Evolutionary conservation across 2,329 filamentous ascomycete species (phyloP), one percentile per base, ranked within the genome.

Genomic region (Akanthomyces lecanii): DNA sequence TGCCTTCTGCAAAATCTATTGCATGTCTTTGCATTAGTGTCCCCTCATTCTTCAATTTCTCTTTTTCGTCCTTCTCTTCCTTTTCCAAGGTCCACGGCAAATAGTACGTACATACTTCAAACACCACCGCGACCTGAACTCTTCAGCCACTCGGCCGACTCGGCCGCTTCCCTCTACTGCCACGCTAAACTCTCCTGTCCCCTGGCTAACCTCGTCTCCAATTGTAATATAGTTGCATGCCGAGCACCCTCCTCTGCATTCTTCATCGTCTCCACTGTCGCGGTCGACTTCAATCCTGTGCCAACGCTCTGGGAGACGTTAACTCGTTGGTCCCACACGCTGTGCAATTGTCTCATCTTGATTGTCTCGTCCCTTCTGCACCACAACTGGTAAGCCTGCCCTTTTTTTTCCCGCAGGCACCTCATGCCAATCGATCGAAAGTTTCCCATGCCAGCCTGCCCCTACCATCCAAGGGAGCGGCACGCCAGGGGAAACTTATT

Each of bases 281-380:
- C 77, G 77, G 75, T 78, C 75, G 72, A 72, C 69, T 74, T 71
- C 69, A 71, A 72, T 72, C 70, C 73, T 77, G 73, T 77, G 75
- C 73, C 76, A 77, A 73, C 72, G 74, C 71, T 72, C 80, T 83
- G 81, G 84, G 83, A 86, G 82, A 85, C 83, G 82, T 86, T 86
- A 82, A 77, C 82, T 86, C 84, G 83, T 84, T 81, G 78, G 81
- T 85, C 81, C 83, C 80, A 80, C 79, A 72, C 73, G 72, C 73
- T 74, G 73, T 78, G 77, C 78, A 79, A 67, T 77, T 79, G 73
- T 78, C 75, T 78, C 77, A 79, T 78, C 75, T 78, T 74, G 74
- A 74, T 75, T 75, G 74, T 74, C 77, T 76, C 73, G 74, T 67
- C 70, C 71, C 68, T 69, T 71, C 68, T 69, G 71, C 69, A 71